Percentiles rank a stretch among this genome's conserved stretches.
phyloP scores from a whole-genome alignment of 2,329 filamentous ascomycete species.

The Colletotrichum sp. region DNA sequence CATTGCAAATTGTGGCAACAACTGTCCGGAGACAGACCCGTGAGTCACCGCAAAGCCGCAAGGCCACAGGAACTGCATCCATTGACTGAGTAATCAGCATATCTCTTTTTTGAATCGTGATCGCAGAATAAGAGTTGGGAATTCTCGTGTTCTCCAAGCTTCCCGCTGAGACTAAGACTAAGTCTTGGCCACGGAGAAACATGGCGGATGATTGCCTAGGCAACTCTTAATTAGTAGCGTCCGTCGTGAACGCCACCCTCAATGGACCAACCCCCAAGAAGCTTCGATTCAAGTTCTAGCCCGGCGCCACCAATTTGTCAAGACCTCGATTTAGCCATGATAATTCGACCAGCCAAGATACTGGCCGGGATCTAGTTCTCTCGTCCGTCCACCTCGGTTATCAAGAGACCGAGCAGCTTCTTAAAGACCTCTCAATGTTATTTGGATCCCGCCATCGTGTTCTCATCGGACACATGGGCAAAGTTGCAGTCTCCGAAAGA shows the following conservation, averaged over 20 bases:
- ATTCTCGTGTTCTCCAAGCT: neutral
- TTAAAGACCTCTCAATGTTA: neutral
- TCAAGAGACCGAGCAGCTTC: neutral
- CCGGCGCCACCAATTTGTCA: neutral
- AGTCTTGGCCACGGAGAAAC: neutral
- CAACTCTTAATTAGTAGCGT: neutral
- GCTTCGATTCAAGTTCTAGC: constrained; percentile 11
- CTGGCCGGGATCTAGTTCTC: neutral
- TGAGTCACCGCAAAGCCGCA: neutral
- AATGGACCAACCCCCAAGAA: neutral
- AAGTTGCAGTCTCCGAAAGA: neutral
- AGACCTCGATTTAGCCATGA: neutral
- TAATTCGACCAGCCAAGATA: neutral
- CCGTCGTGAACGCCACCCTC: neutral
- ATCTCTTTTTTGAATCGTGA: neutral
- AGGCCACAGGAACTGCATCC: neutral
- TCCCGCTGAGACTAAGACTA: neutral
- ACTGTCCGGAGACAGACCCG: neutral
- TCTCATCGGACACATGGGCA: neutral
- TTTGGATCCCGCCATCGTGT: neutral
- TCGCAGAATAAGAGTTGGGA: neutral
- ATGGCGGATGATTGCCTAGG: neutral
- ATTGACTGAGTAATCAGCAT: neutral
- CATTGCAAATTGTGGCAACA: neutral
- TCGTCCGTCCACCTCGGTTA: neutral